These are phyloP conservation scores for Agaricus subrufescens DNA, from an alignment of 768 basidiomycete species.

Conservation along the genomic window DNA sequence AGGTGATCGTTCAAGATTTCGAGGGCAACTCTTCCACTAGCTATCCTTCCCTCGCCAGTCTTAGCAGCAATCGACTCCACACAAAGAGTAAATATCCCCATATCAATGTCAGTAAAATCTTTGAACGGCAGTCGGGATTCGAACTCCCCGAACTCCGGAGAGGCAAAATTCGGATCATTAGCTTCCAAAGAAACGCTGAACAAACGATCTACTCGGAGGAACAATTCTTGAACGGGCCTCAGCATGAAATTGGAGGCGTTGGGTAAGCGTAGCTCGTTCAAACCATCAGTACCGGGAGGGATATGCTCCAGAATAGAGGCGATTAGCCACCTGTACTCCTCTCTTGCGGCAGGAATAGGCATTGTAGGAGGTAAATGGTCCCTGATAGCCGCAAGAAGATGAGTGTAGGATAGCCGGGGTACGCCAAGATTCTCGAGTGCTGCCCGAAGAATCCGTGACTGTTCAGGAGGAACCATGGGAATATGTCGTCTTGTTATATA, in stretches of 20 bases:
- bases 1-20: conserved; percentile 1
- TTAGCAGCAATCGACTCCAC: background rate
- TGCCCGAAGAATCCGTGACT: background rate
- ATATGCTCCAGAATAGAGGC: background rate
- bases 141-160: background rate
- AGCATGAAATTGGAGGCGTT: conserved; percentile 1
- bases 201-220: background rate
- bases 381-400: background rate
- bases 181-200: background rate
- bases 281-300: background rate
- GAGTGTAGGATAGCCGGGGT: background rate
- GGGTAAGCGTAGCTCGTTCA: background rate
- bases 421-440: background rate
- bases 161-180: background rate
- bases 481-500: background rate
- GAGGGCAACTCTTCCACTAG: background rate
- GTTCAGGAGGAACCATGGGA: background rate
- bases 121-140: background rate
- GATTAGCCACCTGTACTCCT: background rate
- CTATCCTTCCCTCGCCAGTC: background rate
- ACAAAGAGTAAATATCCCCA: conserved; percentile 5
- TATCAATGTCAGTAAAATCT: background rate
- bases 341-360: background rate
- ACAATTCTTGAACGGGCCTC: background rate
- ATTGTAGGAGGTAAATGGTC: background rate